phyloP scores from a whole-genome alignment of 192 early-diverging fungal species.

The Coemansia sp. region DNA sequence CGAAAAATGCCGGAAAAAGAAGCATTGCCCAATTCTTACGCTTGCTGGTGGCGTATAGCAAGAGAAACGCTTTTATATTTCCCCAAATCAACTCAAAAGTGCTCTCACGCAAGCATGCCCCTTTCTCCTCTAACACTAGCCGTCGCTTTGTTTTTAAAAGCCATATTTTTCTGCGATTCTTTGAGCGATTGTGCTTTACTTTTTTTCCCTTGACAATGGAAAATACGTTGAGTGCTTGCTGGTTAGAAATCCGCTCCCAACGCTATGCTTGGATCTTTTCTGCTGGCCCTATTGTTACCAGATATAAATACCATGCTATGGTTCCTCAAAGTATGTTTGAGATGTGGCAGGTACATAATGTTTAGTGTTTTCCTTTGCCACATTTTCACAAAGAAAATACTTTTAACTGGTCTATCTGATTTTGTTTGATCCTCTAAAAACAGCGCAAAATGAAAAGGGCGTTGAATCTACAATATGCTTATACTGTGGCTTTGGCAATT shows the following conservation, averaged over 20 bases:
- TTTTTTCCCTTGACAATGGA: neutral
- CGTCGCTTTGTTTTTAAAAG: neutral
- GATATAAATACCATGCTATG: neutral
- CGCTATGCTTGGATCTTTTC: neutral
- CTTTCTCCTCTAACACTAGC: neutral
- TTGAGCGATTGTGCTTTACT: neutral
- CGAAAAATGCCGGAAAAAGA: neutral
- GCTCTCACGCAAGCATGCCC: neutral
- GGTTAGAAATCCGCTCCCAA: neutral
- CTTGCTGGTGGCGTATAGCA: neutral
- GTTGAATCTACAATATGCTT: neutral
- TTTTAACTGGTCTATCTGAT: slow-evolving; percentile 1
- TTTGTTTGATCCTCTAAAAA: neutral
- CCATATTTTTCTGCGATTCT: neutral
- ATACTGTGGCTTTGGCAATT: slow-evolving; percentile 1
- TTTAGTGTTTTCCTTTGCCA: slow-evolving; percentile 1
- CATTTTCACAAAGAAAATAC: neutral
- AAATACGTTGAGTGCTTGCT: neutral
- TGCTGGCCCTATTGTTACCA: neutral
- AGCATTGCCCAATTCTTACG: neutral
- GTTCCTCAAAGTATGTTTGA: neutral
- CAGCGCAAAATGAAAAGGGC: neutral
- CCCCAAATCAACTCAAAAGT: neutral
- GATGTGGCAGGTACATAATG: neutral
- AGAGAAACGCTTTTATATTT: neutral